Base-by-base conservation (phyloP, 805 yeast genomes). In the Zygoascus biomembranicola region DNA sequence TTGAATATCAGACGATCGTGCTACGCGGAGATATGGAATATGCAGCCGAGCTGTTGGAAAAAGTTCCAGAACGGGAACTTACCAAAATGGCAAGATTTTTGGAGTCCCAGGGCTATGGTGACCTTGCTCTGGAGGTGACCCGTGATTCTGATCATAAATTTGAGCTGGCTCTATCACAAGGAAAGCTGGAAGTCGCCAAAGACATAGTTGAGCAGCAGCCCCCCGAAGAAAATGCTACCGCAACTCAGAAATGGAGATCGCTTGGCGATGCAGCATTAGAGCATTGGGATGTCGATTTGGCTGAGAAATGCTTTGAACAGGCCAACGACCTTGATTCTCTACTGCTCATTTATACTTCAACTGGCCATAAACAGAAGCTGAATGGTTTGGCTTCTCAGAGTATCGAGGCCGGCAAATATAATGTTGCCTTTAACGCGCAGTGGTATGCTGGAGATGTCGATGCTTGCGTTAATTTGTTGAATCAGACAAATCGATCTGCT, bases 1-100 rank as follows among this genome's bases (percentile, higher is more conserved):
- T 94, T 59, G 98, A 92, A 73, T 90, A 90, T 73, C 98, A 94
- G 75, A 94, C 99, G 0, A 81, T 90, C 54, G 96, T 92, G 2
- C 77, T 92, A 70, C 84, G 99, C 67, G 97, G 97, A 50, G 98
- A 95, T 66, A 72, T 90, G 61, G 96, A 90, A 59, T 85, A 82
- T 59, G 89, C 95, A 8, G 83, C 80, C 54, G 79, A 78, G 59
- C 73, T 86, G 54, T 70, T 79, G 35, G 79, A 74, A 32, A 77
- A 74, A 54, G 76, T 81, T 56, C 80, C 86, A 20, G 79, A 76
- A 50, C 78, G 83, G 58, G 85, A 82, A 58, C 80, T 79, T 58
- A 76, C 82, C 61, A 89, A 89, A 65, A 82, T 94, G 62, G 84
- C 98, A 6, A 80, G 97, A 65, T 94, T 94, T 73, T 78, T 94